phyloP scores from a whole-genome alignment of 805 yeast species.

The Wickerhamiella qilinensis region DNA sequence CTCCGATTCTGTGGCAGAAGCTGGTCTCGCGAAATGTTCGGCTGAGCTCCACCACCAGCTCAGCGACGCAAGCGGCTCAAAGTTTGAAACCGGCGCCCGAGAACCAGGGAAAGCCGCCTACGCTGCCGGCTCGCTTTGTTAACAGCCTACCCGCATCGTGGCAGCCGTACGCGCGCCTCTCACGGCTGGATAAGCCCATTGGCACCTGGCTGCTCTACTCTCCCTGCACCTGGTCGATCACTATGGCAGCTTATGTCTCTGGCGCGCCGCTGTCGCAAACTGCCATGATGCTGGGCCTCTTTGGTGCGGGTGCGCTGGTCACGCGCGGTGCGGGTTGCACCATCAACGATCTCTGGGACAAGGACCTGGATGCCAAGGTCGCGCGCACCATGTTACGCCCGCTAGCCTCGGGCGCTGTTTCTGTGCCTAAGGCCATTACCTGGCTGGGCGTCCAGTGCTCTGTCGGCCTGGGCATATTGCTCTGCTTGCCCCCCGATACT shows the following conservation, averaged over 20 bases:
- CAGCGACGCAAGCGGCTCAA: not conserved
- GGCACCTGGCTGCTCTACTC: slow-evolving; percentile 72
- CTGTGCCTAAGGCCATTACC: slow-evolving; percentile 47
- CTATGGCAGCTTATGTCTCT: slow-evolving; percentile 67
- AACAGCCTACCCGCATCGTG: slow-evolving; percentile 42
- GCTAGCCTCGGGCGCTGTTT: slow-evolving; percentile 73
- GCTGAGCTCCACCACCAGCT: not conserved
- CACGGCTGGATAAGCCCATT: slow-evolving; percentile 90
- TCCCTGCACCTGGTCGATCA: slow-evolving; percentile 86
- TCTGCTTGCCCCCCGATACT: slow-evolving; percentile 64
- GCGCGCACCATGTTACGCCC: slow-evolving; percentile 84
- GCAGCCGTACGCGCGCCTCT: slow-evolving; percentile 84
- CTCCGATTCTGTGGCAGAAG: not conserved
- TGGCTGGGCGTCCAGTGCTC: slow-evolving; percentile 61
- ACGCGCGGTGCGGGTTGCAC: slow-evolving; percentile 99
- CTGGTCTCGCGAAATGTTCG: not conserved
- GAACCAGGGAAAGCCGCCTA: slow-evolving; percentile 9
- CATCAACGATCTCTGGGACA: slow-evolving; percentile 76
- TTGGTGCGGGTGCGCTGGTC: slow-evolving; percentile 68
- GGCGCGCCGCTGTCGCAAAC: slow-evolving; percentile 52
- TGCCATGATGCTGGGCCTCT: slow-evolving; percentile 44
- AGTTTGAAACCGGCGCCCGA: slow-evolving; percentile 5
- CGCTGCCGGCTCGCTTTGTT: slow-evolving; percentile 21
- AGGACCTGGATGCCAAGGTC: slow-evolving; percentile 69
- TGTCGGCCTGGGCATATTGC: slow-evolving; percentile 56